A percentile compares a stretch with the other conserved stretches of the same genome.
phyloP scores from a whole-genome alignment of 2,329 filamentous ascomycete genomes.

The Metarhizium robertsii region DNA sequence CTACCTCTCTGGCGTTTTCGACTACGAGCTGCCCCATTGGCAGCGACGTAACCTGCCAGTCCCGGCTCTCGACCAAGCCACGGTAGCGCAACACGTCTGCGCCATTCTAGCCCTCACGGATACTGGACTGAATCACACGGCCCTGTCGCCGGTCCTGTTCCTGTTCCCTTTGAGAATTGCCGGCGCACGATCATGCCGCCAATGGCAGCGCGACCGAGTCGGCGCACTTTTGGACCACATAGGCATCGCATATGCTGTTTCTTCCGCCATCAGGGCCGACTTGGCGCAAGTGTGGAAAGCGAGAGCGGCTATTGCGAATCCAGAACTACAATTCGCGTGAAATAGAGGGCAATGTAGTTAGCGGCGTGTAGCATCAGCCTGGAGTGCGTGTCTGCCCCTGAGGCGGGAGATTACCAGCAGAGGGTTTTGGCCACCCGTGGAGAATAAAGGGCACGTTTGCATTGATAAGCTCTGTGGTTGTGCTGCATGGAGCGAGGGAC shows the following conservation, averaged over 20 bases:
- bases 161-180: conserved; percentile 26
- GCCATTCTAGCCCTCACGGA: conserved; percentile 15
- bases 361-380: too few species aligned
- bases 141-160: conserved; percentile 21
- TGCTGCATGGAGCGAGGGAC: too few species aligned
- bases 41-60: conserved; percentile 4
- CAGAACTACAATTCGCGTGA: not conserved
- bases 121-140: conserved; percentile 10
- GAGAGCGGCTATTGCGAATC: not conserved
- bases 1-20: conserved; percentile 26
- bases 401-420: too few species aligned
- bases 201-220: conserved; percentile 1
- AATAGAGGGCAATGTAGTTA: not conserved
- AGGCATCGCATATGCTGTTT: not conserved
- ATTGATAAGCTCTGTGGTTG: too few species aligned
- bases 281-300: conserved; percentile 10
- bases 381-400: too few species aligned
- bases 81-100: not conserved
- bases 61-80: not conserved
- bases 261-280: conserved; percentile 12
- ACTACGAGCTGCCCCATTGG: conserved; percentile 25
- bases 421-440: too few species aligned
- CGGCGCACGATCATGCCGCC: conserved; percentile 17
- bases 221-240: not conserved
- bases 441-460: too few species aligned